These are phyloP conservation scores for Keithomyces neogunnii DNA, from an alignment of 2,329 filamentous ascomycete species.

Conservation along the genomic window DNA sequence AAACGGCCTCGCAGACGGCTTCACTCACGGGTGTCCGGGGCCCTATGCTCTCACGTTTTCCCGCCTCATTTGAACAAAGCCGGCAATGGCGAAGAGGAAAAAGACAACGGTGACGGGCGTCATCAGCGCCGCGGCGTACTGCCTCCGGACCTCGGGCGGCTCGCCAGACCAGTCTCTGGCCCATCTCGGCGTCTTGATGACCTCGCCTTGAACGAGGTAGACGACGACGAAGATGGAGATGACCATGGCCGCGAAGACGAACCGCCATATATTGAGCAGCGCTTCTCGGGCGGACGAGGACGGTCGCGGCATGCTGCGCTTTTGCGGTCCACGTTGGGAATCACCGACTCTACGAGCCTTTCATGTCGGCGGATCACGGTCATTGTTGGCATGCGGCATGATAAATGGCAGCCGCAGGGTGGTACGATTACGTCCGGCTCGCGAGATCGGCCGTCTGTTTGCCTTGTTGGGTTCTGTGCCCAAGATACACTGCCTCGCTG, in stretches of 20 bases:
- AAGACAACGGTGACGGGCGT: background rate
- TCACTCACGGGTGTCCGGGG: too few relatives aligned
- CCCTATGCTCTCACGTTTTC: background rate
- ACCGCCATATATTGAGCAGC: background rate
- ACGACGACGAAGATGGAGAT: background rate
- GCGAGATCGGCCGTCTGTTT: too few relatives aligned
- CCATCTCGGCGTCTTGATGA: background rate
- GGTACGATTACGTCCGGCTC: too few relatives aligned
- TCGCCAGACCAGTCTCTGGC: background rate
- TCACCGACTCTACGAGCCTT: too few relatives aligned
- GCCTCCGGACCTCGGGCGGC: background rate
- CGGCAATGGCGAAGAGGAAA: background rate
- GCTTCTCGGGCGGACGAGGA: background rate
- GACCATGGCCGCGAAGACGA: background rate
- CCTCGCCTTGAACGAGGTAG: background rate
- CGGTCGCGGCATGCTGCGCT: background rate
- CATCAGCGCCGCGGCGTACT: background rate
- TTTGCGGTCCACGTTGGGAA: too few relatives aligned
- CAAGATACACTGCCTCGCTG: too few relatives aligned
- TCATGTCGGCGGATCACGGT: too few relatives aligned
- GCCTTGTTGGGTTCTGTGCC: too few relatives aligned
- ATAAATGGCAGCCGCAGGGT: too few relatives aligned
- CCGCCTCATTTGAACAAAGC: background rate
- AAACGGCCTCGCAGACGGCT: too few relatives aligned
- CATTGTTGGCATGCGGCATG: too few relatives aligned